Evolutionary conservation across 176 grass and related monocot genomes (phyloP).

Genomic region (Secale cereale): DNA sequence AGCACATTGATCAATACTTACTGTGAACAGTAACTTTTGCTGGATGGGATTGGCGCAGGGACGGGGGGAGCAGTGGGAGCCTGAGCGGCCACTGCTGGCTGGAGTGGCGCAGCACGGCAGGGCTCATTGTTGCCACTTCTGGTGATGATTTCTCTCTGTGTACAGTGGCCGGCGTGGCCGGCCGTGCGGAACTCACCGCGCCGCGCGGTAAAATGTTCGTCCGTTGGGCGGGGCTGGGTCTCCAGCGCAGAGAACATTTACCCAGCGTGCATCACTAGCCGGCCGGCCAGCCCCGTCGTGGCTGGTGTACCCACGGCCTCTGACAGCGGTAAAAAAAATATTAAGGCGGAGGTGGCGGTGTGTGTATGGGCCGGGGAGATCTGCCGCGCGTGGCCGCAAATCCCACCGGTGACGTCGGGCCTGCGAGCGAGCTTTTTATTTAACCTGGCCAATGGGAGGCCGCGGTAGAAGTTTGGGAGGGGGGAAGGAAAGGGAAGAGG

Average conservation of each 20-base stretch:
- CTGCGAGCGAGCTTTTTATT: neutral
- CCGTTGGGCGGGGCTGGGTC: neutral
- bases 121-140: constrained; percentile 47
- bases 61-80: constrained; percentile 18
- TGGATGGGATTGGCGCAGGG: constrained; percentile 34
- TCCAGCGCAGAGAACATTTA: constrained; percentile 21
- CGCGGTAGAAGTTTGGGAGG: neutral
- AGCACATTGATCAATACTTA: too few relatives aligned
- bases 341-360: neutral
- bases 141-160: constrained; percentile 11
- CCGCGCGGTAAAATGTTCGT: constrained; percentile 16
- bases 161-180: too few relatives aligned
- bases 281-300: neutral
- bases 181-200: constrained; percentile 24
- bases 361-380: neutral
- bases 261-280: neutral
- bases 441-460: constrained; percentile 26
- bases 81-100: constrained; percentile 34
- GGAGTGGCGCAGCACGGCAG: constrained; percentile 3
- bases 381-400: neutral
- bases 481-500: neutral
- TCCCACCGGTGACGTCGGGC: neutral
- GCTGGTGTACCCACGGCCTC: neutral
- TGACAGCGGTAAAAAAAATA: neutral
- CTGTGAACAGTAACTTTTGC: constrained; percentile 29